These are phyloP conservation scores for Dryas integrifolia DNA, from an alignment of 331 rosid genomes.

Conservation along the genomic window DNA sequence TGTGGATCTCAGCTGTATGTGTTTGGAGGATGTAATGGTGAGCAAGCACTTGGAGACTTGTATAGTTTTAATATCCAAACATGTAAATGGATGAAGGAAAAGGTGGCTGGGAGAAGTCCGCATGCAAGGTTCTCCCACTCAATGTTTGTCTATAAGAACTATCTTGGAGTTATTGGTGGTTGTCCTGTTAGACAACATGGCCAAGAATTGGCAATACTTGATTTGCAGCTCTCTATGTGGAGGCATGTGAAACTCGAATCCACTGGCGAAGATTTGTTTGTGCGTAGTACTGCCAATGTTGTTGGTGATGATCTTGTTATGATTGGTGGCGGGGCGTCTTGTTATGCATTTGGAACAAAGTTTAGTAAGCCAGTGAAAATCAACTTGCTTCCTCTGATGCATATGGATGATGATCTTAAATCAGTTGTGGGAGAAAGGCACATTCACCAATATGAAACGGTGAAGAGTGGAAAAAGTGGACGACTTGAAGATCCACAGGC, in stretches of 20 bases:
- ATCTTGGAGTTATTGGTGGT: conserved; percentile 85
- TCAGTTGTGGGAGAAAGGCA: conserved; percentile 26
- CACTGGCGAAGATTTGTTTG: conserved; percentile 66
- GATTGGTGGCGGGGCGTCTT: conserved; percentile 90
- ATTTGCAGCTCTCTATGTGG: conserved; percentile 58
- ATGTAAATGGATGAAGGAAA: conserved; percentile 70
- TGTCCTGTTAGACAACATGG: conserved; percentile 75
- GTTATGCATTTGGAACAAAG: conserved; percentile 96
- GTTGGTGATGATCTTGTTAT: conserved; percentile 65
- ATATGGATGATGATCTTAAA: conserved; percentile 33
- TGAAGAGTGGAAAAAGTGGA: conserved; percentile 22
- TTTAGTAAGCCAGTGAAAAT: conserved; percentile 84
- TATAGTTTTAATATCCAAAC: conserved; percentile 60
- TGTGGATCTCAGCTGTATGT: conserved; percentile 56
- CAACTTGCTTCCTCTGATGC: conserved; percentile 44
- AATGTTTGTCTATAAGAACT: conserved; percentile 64
- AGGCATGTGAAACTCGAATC: conserved; percentile 66
- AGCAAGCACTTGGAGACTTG: conserved; percentile 79
- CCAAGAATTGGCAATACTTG: conserved; percentile 78
- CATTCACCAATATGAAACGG: conserved; percentile 32
- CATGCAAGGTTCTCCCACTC: conserved; percentile 93
- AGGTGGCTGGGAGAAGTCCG: conserved; percentile 62
- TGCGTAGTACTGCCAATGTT: conserved; percentile 72
- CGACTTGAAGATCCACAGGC: conserved; percentile 27
- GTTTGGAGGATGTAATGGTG: conserved; percentile 83